Percentiles rank a stretch among this genome's conserved stretches.
These are phyloP conservation scores for Biscogniauxia sp. DNA, from an alignment of 2,329 filamentous ascomycete genomes.

Conservation along the genomic window DNA sequence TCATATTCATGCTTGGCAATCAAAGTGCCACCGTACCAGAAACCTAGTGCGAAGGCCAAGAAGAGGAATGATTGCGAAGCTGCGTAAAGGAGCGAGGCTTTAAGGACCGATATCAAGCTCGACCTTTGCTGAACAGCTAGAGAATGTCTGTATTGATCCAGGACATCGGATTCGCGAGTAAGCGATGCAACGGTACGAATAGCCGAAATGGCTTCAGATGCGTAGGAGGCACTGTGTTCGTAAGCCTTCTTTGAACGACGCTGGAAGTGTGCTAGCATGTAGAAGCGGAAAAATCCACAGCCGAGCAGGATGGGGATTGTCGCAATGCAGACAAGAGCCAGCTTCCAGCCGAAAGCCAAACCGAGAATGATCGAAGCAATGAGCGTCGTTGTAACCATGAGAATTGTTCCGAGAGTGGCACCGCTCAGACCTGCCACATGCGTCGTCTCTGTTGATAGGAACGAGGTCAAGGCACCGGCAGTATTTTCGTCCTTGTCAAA, in stretches of 20 bases:
- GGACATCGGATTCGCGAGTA: conserved; percentile 81
- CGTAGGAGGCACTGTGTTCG: conserved; percentile 76
- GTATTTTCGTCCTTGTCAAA: conserved; percentile 91
- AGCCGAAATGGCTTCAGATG: conserved; percentile 89
- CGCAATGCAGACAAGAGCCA: conserved; percentile 77
- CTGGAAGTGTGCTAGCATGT: conserved; percentile 77
- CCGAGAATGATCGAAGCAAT: conserved; percentile 68
- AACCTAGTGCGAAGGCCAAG: conserved; percentile 79
- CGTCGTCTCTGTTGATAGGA: conserved; percentile 86
- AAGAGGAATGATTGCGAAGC: conserved; percentile 82
- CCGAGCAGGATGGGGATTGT: conserved; percentile 74
- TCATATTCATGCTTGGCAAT: conserved; percentile 69
- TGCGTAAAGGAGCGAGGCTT: conserved; percentile 77
- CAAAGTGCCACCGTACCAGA: conserved; percentile 86
- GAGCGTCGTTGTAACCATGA: conserved; percentile 78
- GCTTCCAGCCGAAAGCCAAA: conserved; percentile 81
- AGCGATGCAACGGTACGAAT: conserved; percentile 92
- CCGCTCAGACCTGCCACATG: conserved; percentile 86
- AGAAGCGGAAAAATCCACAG: conserved; percentile 87
- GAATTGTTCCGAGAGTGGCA: conserved; percentile 79
- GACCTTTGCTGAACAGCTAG: conserved; percentile 65
- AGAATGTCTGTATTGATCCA: conserved; percentile 65
- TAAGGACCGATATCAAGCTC: conserved; percentile 71
- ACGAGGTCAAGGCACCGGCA: conserved; percentile 82
- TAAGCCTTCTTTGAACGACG: conserved; percentile 77